Conservation (phyloP, 345 rosid species). For the Heritiera littoralis region DNA sequence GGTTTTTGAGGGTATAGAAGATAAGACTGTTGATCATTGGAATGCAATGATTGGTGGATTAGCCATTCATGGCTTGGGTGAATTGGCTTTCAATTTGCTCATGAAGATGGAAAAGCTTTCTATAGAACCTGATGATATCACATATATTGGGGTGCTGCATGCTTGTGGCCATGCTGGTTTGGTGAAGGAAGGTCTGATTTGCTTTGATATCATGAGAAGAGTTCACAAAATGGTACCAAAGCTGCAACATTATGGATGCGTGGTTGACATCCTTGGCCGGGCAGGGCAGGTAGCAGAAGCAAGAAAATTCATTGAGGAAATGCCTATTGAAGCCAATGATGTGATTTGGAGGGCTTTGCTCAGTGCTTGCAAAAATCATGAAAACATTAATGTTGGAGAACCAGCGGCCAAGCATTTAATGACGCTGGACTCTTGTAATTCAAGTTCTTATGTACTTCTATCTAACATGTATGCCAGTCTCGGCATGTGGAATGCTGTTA, state of each 20-base stretch:
- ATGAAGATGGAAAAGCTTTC: constrained; percentile 41
- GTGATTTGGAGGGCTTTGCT: constrained; percentile 56
- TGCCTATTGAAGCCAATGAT: constrained; percentile 45
- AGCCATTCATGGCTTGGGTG: constrained; percentile 56
- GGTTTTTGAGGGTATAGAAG: constrained; percentile 39
- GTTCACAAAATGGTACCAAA: constrained; percentile 49
- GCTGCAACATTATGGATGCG: constrained; percentile 62
- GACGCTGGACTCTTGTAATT: constrained; percentile 38
- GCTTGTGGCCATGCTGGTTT: constrained; percentile 70
- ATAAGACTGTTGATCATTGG: constrained; percentile 55
- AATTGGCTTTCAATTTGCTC: constrained; percentile 45
- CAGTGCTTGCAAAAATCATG: constrained; percentile 52
- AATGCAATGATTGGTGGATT: constrained; percentile 62
- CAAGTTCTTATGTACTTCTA: constrained; percentile 49
- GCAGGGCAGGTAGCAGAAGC: constrained; percentile 53
- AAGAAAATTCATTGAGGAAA: constrained; percentile 40
- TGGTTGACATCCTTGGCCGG: constrained; percentile 54
- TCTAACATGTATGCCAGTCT: constrained; percentile 55
- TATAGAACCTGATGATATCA: constrained; percentile 49
- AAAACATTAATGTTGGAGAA: constrained; percentile 51
- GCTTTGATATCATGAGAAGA: constrained; percentile 55
- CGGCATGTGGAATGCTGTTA: constrained; percentile 56
- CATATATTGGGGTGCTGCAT: constrained; percentile 54
- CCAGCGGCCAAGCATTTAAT: constrained; percentile 40
- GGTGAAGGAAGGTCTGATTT: constrained; percentile 52